A percentile compares a stretch with the other conserved stretches of the same genome.
phyloP scores from a whole-genome alignment of 2,329 filamentous ascomycete genomes.

The Sporothrix globosa region DNA sequence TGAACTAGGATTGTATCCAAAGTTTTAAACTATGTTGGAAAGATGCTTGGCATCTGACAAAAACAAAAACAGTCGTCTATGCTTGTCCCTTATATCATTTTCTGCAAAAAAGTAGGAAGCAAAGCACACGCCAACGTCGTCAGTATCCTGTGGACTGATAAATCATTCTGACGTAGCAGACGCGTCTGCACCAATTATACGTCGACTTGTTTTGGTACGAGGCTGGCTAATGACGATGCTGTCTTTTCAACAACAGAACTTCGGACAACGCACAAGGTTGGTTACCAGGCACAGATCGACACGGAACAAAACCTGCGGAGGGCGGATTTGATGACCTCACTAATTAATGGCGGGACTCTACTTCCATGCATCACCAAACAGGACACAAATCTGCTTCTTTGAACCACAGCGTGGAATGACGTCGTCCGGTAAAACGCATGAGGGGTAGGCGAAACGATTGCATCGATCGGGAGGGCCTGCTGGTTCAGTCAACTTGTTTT shows the following conservation, averaged over 20 bases:
- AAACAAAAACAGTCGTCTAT: not conserved
- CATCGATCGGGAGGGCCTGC: not conserved
- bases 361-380: not conserved
- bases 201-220: not conserved
- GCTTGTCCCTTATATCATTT: not conserved
- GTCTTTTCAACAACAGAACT: not conserved
- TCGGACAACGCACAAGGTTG: too few species aligned
- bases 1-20: not conserved
- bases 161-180: slow-evolving; percentile 9
- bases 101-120: not conserved
- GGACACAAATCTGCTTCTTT: not conserved
- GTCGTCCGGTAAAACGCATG: not conserved
- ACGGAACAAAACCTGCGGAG: not conserved
- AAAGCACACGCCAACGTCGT: not conserved
- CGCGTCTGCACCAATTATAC: not conserved
- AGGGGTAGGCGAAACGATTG: not conserved
- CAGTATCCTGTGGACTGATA: not conserved
- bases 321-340: slow-evolving; percentile 11
- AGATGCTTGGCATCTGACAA: too few species aligned
- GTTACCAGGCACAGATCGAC: not conserved
- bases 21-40: not conserved
- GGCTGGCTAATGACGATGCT: slow-evolving; percentile 6
- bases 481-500: not conserved
- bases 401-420: slow-evolving; percentile 5
- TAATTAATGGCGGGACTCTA: not conserved